Conservation (phyloP, 1,284 basidiomycete species). For the Naganishia liquefaciens region DNA sequence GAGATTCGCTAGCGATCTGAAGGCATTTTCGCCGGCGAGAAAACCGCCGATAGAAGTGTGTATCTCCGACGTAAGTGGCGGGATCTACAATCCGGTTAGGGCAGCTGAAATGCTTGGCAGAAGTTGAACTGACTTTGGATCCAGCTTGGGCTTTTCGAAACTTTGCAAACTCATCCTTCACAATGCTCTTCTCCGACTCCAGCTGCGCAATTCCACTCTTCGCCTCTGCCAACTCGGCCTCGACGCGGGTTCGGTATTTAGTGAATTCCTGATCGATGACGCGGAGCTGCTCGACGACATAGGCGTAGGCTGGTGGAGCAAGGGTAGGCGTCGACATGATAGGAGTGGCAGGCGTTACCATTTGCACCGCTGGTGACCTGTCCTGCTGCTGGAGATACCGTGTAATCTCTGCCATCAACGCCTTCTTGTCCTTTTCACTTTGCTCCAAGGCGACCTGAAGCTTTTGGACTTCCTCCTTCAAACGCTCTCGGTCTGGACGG, state of each 20-base stretch:
- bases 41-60: constrained; percentile 7
- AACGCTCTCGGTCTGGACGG: constrained; percentile 12
- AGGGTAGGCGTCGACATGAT: not conserved
- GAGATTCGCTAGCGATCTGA: constrained; percentile 9
- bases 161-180: constrained; percentile 11
- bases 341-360: not conserved
- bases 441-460: not conserved
- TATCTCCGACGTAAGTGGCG: constrained; percentile 3
- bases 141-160: constrained; percentile 5
- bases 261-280: constrained; percentile 2
- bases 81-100: not conserved
- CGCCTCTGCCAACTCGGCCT: constrained; percentile 5
- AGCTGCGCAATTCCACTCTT: constrained; percentile 8
- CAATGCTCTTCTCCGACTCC: constrained; percentile 18
- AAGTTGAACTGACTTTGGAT: constrained; percentile 17
- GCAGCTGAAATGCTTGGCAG: constrained; percentile 4
- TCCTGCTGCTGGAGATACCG: constrained; percentile 4
- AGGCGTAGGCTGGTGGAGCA: not conserved
- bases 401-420: constrained; percentile 11
- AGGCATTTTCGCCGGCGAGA: not conserved
- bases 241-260: not conserved
- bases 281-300: not conserved
- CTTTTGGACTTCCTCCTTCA: constrained; percentile 7
- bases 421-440: constrained; percentile 6
- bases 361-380: not conserved